Conservation (phyloP, 768 basidiomycete genomes). For the Collybiopsis luxurians region DNA sequence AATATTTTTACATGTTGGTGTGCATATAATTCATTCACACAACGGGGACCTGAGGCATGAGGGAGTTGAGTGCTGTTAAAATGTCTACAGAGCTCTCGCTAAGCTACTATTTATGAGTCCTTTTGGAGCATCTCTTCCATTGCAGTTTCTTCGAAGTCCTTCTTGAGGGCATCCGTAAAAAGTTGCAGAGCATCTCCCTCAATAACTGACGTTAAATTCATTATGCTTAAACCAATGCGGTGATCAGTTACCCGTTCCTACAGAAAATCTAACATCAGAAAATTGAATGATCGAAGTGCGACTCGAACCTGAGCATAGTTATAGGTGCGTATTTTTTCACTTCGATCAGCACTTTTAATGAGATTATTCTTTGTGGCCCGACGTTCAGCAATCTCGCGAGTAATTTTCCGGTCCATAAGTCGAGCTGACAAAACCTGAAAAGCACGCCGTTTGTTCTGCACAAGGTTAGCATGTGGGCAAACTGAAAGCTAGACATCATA, state of each 20-base stretch:
- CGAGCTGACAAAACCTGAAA: conserved; percentile 88
- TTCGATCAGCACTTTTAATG: conserved; percentile 79
- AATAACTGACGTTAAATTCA: conserved; percentile 61
- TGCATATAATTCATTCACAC: no score
- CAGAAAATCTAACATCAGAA: neutral
- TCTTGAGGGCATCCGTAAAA: conserved; percentile 56
- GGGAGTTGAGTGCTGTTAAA: no score
- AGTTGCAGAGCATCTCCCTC: conserved; percentile 62
- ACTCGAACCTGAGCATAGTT: conserved; percentile 79
- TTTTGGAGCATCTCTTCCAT: conserved; percentile 49
- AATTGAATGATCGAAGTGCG: neutral
- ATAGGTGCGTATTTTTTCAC: conserved; percentile 95
- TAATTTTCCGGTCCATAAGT: conserved; percentile 77
- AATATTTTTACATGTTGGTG: no score
- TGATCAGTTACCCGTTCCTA: conserved; percentile 95
- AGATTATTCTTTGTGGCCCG: conserved; percentile 70
- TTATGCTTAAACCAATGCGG: conserved; percentile 74
- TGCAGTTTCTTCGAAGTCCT: conserved; percentile 50
- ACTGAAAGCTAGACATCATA: conserved; percentile 19
- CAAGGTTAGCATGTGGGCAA: neutral
- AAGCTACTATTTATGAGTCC: no score
- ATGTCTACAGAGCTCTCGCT: no score
- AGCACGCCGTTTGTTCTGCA: conserved; percentile 87
- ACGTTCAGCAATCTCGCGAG: conserved; percentile 63
- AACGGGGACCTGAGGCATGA: no score